A percentile compares a stretch with the other conserved stretches of the same genome.
phyloP scores from a whole-genome alignment of 768 basidiomycete species.

The Lactarius quietus region DNA sequence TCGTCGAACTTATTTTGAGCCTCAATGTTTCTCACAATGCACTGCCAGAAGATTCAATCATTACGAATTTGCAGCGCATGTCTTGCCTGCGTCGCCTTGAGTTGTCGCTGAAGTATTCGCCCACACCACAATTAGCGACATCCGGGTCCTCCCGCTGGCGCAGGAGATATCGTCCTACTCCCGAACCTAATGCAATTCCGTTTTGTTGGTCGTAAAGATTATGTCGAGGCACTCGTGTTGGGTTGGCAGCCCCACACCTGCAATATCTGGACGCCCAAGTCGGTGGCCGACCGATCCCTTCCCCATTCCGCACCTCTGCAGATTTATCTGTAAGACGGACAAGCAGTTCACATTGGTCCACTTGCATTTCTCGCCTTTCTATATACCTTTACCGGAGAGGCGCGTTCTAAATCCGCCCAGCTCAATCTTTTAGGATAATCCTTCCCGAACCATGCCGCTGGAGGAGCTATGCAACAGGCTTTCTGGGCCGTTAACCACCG shows the following conservation, averaged over 20 bases:
- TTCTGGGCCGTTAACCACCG: background rate
- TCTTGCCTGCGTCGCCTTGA: too few relatives aligned
- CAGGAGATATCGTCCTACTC: background rate
- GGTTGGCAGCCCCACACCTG: slow-evolving; percentile 2
- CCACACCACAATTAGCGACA: too few relatives aligned
- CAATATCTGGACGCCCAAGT: background rate
- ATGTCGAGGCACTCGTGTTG: background rate
- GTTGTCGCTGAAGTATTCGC: too few relatives aligned
- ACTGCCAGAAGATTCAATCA: too few relatives aligned
- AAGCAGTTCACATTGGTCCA: background rate
- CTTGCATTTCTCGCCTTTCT: rapidly evolving
- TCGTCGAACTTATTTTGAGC: too few relatives aligned
- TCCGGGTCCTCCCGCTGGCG: too few relatives aligned
- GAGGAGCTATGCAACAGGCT: background rate
- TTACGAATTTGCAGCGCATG: too few relatives aligned
- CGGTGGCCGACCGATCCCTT: background rate
- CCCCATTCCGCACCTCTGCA: background rate
- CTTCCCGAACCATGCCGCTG: background rate
- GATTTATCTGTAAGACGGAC: background rate
- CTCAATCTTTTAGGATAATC: background rate
- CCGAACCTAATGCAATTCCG: background rate
- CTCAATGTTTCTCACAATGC: too few relatives aligned
- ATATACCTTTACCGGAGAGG: background rate
- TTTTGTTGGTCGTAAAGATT: background rate
- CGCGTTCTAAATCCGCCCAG: background rate